Percentiles rank a stretch among this genome's conserved stretches.
Evolutionary conservation across 2,329 filamentous ascomycete species (phyloP).

Genomic region (Colletotrichum kahawae): DNA sequence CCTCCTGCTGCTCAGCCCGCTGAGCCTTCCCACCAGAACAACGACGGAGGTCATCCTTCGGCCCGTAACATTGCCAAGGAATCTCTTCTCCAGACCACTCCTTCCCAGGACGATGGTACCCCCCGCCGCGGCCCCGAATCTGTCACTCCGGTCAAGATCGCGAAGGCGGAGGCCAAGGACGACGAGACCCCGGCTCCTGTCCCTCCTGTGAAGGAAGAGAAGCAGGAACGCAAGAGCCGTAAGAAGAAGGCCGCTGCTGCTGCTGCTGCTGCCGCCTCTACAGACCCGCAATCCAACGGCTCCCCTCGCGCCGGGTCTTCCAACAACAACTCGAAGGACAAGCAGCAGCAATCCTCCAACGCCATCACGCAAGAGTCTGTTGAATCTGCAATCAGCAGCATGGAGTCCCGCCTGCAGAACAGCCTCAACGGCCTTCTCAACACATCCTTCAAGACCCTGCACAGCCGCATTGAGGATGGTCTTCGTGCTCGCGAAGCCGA

Average conservation of each 20-base stretch:
- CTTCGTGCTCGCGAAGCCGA: constrained; percentile 54
- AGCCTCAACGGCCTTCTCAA: constrained; percentile 58
- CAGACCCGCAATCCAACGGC: constrained; percentile 53
- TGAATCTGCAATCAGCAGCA: constrained; percentile 57
- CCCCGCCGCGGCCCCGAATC: constrained; percentile 36
- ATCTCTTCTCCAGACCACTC: constrained; percentile 28
- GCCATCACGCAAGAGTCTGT: constrained; percentile 50
- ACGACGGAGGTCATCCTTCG: constrained; percentile 32
- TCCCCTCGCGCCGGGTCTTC: constrained; percentile 36
- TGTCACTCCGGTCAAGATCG: constrained; percentile 38
- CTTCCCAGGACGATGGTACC: constrained; percentile 33
- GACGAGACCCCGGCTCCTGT: constrained; percentile 47
- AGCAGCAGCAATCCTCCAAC: constrained; percentile 27
- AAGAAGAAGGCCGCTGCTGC: constrained; percentile 72
- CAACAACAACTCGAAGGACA: constrained; percentile 31
- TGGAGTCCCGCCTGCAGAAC: constrained; percentile 56
- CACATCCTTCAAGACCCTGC: constrained; percentile 64
- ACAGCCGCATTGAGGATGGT: constrained; percentile 71
- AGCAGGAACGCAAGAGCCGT: constrained; percentile 63
- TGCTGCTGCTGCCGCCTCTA: constrained; percentile 38
- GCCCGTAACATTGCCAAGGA: constrained; percentile 40
- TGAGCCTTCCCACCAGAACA: constrained; percentile 45
- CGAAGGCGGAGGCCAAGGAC: constrained; percentile 54
- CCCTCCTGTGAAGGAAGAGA: constrained; percentile 48
- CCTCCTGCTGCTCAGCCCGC: constrained; percentile 49